Evolutionary conservation across 169 alveolate species (phyloP), one percentile per base, ranked within the genome.

Genomic region (Plasmodium gonderi): DNA sequence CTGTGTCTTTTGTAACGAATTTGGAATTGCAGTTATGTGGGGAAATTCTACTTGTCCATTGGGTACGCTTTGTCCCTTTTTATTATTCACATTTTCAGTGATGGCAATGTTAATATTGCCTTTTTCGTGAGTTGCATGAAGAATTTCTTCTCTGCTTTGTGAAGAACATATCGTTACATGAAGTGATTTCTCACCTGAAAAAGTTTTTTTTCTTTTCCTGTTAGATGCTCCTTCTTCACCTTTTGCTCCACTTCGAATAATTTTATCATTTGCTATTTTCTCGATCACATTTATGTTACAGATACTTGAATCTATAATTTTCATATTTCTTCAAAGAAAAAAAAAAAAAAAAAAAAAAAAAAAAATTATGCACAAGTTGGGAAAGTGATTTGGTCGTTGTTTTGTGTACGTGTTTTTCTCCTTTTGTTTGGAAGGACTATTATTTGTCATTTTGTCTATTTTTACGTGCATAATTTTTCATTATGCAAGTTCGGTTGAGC

Each of bases 281-380:
- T 36, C 23, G 49, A 69, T 29, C 38, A 33, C 42, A n/a, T 42
- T 5, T 33, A 69, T 33, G 20, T 69, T 36, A 33, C 79, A 69
- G 79, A 4, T 69, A 33, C 79, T 29, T 14, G 36, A 54, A 5
- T 76, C 45, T 17, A 76, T 76, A 26, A 42, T 76, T 76, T 45
- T 76, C 83, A 76, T 76, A 45, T 44, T 76, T 76, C 33, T 44
- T 1, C 51, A 36, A 74, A 29, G n/a, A n/a, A n/a, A n/a, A n/a
- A n/a, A n/a, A n/a, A n/a, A n/a, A n/a, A n/a, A n/a, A n/a, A n/a
- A n/a, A n/a, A n/a, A n/a, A n/a, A n/a, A n/a, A n/a, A n/a, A n/a
- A n/a, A n/a, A n/a, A n/a, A n/a, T n/a, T n/a, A n/a, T n/a, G n/a
- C n/a, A n/a, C n/a, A n/a, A n/a, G n/a, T n/a, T n/a, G n/a, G n/a